These are phyloP conservation scores for Didymella segeticola DNA, from an alignment of 2,329 filamentous ascomycete species.

Conservation along the genomic window DNA sequence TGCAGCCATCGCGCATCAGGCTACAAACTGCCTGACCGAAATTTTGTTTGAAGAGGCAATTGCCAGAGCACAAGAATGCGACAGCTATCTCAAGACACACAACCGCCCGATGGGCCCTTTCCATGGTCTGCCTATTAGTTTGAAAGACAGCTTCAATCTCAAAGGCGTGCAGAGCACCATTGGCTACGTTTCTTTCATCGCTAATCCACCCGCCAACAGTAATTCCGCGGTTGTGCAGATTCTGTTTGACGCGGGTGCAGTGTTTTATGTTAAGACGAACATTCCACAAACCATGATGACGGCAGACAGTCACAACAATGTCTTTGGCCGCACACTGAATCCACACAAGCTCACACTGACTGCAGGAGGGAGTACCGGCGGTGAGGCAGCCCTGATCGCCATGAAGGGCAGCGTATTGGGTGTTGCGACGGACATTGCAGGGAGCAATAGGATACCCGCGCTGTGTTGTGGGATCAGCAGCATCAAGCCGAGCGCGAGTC, in stretches of 20 bases:
- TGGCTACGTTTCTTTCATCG: constrained; percentile 60
- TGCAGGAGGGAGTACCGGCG: constrained; percentile 70
- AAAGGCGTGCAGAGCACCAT: constrained; percentile 64
- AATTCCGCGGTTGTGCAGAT: constrained; percentile 49
- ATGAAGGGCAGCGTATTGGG: constrained; percentile 66
- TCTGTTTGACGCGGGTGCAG: constrained; percentile 52
- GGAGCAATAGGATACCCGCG: constrained; percentile 56
- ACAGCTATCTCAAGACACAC: constrained; percentile 45
- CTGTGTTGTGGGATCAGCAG: constrained; percentile 61
- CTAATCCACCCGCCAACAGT: constrained; percentile 36
- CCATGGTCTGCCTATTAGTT: constrained; percentile 60
- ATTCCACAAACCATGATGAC: constrained; percentile 58
- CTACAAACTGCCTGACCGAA: constrained; percentile 57
- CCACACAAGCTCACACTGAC: constrained; percentile 67
- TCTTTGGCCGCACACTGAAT: constrained; percentile 69
- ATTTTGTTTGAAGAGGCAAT: constrained; percentile 53
- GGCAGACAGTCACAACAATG: constrained; percentile 64
- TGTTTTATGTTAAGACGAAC: constrained; percentile 62
- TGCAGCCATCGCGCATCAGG: constrained; percentile 64
- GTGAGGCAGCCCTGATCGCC: constrained; percentile 66
- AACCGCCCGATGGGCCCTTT: constrained; percentile 57
- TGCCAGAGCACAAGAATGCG: constrained; percentile 46
- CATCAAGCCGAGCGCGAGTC: constrained; percentile 59
- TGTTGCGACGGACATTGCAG: constrained; percentile 66
- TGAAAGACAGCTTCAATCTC: constrained; percentile 65